phyloP scores from a whole-genome alignment of 1,284 basidiomycete species.

The Leccinum proximum region DNA sequence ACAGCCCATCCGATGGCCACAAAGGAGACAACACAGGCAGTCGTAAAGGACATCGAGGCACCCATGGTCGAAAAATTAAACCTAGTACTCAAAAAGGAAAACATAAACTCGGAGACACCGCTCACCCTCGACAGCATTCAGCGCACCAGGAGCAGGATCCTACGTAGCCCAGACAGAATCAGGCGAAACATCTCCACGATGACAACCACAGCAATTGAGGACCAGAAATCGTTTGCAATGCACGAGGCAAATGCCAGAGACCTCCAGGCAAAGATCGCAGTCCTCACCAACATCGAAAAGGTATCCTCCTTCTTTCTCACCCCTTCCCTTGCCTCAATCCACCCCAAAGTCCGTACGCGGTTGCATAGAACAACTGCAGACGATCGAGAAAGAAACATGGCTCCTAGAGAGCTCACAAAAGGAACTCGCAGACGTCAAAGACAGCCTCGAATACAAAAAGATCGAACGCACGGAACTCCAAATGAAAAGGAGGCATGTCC shows the following conservation, averaged over 20 bases:
- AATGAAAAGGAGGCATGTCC: conserved; percentile 57
- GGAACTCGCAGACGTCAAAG: conserved; percentile 58
- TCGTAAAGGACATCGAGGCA: conserved; percentile 57
- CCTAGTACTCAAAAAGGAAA: conserved; percentile 61
- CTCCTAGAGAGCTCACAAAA: conserved; percentile 62
- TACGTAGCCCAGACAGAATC: conserved; percentile 86
- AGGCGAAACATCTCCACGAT: conserved; percentile 76
- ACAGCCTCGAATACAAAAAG: conserved; percentile 64
- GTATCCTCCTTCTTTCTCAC: conserved; percentile 31
- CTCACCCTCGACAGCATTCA: conserved; percentile 55
- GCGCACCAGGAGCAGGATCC: conserved; percentile 68
- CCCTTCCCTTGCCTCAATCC: not conserved
- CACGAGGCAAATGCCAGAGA: conserved; percentile 75
- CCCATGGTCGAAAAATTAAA: conserved; percentile 66
- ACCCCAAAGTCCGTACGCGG: conserved; percentile 59
- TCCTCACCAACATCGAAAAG: conserved; percentile 73
- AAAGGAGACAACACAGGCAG: conserved; percentile 58
- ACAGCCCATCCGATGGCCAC: conserved; percentile 62
- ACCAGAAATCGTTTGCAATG: conserved; percentile 55
- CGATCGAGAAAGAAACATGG: conserved; percentile 65
- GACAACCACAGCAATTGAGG: conserved; percentile 55
- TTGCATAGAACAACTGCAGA: conserved; percentile 68
- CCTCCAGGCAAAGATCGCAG: conserved; percentile 68
- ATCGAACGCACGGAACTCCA: conserved; percentile 70
- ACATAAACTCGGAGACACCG: conserved; percentile 53